These are phyloP conservation scores for Calonectria crousiana DNA, from an alignment of 2,329 filamentous ascomycete genomes.

Conservation along the genomic window DNA sequence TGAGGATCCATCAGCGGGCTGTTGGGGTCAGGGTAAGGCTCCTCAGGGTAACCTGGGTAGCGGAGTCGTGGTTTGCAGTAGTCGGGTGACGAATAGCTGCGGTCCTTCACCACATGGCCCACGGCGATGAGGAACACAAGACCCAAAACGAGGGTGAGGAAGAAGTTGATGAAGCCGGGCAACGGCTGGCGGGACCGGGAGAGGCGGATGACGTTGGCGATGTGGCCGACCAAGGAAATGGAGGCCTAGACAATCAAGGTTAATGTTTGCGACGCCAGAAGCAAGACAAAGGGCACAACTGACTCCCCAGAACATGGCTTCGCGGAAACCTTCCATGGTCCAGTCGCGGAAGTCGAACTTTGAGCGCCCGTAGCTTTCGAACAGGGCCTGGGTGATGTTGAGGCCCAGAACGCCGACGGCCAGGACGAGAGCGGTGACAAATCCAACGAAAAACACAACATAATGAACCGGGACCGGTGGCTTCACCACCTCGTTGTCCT, in stretches of 20 bases:
- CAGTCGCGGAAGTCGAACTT: not conserved
- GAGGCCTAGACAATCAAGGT: not conserved
- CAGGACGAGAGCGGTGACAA: not conserved
- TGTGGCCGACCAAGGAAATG: not conserved
- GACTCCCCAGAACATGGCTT: not conserved
- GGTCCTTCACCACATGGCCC: not conserved
- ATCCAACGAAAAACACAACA: not conserved
- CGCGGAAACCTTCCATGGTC: not conserved
- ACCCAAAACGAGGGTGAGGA: not conserved
- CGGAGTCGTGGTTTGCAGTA: not conserved
- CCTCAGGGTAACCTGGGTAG: not conserved
- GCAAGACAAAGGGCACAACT: not conserved
- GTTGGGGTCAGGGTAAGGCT: not conserved
- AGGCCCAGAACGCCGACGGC: not conserved
- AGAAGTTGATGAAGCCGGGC: not conserved
- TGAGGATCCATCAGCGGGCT: not conserved
- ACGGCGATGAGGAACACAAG: not conserved
- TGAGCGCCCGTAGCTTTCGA: not conserved
- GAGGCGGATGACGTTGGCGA: not conserved
- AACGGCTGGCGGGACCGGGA: not conserved
- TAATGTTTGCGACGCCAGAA: not conserved
- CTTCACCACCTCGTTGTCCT: not conserved
- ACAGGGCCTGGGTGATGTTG: not conserved
- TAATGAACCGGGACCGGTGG: not conserved
- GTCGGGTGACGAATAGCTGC: not conserved